Percentiles rank a stretch among this genome's conserved stretches.
phyloP scores from a whole-genome alignment of 2,329 filamentous ascomycete genomes.

The Sarocladium strictum region DNA sequence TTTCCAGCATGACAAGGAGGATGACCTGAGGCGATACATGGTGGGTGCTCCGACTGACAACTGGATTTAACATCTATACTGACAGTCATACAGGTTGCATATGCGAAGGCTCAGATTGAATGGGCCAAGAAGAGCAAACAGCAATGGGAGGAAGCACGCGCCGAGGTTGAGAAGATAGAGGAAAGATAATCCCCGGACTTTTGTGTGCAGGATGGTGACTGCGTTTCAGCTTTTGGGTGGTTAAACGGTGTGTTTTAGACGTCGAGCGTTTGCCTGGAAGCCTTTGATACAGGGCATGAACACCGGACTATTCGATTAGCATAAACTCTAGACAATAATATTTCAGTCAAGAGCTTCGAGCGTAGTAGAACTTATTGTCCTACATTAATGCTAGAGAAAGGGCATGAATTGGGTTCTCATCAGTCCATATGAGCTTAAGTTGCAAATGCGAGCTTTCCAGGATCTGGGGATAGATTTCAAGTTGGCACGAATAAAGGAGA shows the following conservation, averaged over 20 bases:
- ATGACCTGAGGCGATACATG: constrained; percentile 91
- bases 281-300: not conserved
- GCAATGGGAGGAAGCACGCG: constrained; percentile 85
- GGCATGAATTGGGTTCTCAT: too few relatives aligned
- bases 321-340: not conserved
- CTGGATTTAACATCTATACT: constrained; percentile 12
- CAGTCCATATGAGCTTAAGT: too few relatives aligned
- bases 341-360: too few relatives aligned
- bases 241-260: constrained; percentile 2
- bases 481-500: too few relatives aligned
- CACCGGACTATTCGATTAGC: not conserved
- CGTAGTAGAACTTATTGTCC: too few relatives aligned
- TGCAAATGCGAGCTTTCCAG: too few relatives aligned
- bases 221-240: not conserved
- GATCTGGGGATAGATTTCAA: too few relatives aligned
- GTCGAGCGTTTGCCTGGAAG: not conserved
- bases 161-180: constrained; percentile 84
- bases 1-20: constrained; percentile 94
- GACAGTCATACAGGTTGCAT: constrained; percentile 61
- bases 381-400: too few relatives aligned
- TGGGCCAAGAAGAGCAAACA: constrained; percentile 89
- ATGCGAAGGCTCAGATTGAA: constrained; percentile 86
- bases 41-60: constrained; percentile 45
- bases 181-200: constrained; percentile 35
- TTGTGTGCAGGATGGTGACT: not conserved